These are phyloP conservation scores for Chaetomiaceae sp. DNA, from an alignment of 2,329 filamentous ascomycete genomes.

Conservation along the genomic window DNA sequence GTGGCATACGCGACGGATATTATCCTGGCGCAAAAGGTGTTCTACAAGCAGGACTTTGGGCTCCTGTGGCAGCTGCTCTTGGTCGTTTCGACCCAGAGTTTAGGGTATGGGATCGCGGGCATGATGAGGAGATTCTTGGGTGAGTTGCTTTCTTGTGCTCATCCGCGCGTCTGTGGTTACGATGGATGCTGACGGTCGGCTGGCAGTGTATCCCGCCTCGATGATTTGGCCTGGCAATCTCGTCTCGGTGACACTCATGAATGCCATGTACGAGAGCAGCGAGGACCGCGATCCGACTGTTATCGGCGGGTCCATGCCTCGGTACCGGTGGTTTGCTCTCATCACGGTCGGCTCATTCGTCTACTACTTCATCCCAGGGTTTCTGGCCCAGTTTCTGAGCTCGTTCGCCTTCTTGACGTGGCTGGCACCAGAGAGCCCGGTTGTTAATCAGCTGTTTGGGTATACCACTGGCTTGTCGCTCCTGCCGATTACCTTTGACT, in stretches of 20 bases:
- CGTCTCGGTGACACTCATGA: slow-evolving; percentile 63
- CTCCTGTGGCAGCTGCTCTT: slow-evolving; percentile 62
- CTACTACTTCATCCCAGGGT: slow-evolving; percentile 68
- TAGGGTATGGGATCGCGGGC: slow-evolving; percentile 66
- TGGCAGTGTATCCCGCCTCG: slow-evolving; percentile 56
- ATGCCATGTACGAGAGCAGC: slow-evolving; percentile 65
- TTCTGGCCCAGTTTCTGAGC: slow-evolving; percentile 63
- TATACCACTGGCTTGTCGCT: slow-evolving; percentile 63
- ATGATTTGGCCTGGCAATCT: slow-evolving; percentile 73
- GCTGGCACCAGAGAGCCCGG: slow-evolving; percentile 62
- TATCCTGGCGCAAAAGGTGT: slow-evolving; percentile 64
- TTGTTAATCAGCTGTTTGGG: slow-evolving; percentile 71
- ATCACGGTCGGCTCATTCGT: slow-evolving; percentile 54
- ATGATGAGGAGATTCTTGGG: slow-evolving; percentile 62
- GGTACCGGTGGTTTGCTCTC: slow-evolving; percentile 61
- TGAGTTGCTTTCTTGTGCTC: slow-evolving; percentile 29
- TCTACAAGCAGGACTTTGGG: slow-evolving; percentile 68
- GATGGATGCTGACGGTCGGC: too few relatives aligned
- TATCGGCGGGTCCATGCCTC: slow-evolving; percentile 60
- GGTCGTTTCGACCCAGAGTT: slow-evolving; percentile 63
- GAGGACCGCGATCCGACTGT: slow-evolving; percentile 47
- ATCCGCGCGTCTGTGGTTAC: too few relatives aligned
- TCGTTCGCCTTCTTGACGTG: slow-evolving; percentile 69
- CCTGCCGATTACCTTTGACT: slow-evolving; percentile 71
- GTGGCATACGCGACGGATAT: slow-evolving; percentile 71